These are phyloP conservation scores for Spencermartinsiella europaea DNA, from an alignment of 805 yeast genomes.

Conservation along the genomic window DNA sequence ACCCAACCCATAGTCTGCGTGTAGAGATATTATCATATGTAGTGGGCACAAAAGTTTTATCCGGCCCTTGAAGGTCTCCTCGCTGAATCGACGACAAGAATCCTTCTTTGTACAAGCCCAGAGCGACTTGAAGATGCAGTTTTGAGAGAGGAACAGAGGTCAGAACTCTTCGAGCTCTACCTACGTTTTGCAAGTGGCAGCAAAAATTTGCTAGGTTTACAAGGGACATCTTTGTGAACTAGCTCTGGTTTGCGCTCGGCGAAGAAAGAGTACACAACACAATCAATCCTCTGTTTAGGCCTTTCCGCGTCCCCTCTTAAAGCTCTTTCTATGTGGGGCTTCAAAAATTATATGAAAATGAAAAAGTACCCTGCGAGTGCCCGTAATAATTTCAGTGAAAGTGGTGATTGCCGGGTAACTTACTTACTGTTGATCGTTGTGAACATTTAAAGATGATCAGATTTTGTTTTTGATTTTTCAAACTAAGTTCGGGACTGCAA, in stretches of 20 bases:
- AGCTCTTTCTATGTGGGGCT: background rate
- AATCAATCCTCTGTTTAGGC: background rate
- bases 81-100: constrained; percentile 77
- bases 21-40: constrained; percentile 84
- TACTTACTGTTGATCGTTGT: no score
- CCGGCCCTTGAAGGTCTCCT: constrained; percentile 85
- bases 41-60: constrained; percentile 48
- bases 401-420: no score
- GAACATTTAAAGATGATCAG: no score
- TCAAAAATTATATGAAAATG: background rate
- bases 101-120: constrained; percentile 86
- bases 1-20: constrained; percentile 85
- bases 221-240: constrained; percentile 59
- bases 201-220: constrained; percentile 80
- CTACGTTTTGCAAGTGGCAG: constrained; percentile 84
- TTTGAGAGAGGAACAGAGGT: constrained; percentile 81
- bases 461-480: no score
- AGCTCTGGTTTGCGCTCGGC: background rate
- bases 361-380: background rate
- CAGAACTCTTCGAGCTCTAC: constrained; percentile 63
- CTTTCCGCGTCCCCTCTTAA: background rate
- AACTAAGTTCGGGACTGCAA: no score
- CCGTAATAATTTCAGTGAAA: constrained; percentile 1
- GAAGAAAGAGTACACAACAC: background rate
- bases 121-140: constrained; percentile 75